These are phyloP conservation scores for Candida sakaeoensis DNA, from an alignment of 805 yeast genomes.

Conservation along the genomic window DNA sequence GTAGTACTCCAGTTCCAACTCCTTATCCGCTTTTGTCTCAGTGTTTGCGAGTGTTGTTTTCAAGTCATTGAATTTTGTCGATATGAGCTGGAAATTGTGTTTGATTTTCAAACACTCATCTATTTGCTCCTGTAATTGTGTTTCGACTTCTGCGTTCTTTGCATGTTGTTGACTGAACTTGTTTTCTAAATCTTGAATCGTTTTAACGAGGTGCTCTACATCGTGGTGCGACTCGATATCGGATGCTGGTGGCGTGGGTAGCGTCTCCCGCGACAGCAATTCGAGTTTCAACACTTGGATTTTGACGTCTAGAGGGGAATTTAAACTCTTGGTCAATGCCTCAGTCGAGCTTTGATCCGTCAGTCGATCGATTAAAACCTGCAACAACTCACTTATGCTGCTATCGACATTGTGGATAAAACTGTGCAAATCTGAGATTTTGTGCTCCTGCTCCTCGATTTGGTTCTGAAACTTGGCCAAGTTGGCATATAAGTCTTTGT, in stretches of 20 bases:
- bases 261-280: neutral
- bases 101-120: constrained; percentile 20
- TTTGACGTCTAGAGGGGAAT: constrained; percentile 19
- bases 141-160: constrained; percentile 18
- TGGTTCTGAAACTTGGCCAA: constrained; percentile 32
- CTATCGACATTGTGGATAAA: constrained; percentile 13
- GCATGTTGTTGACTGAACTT: constrained; percentile 19
- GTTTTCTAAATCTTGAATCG: constrained; percentile 21
- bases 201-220: constrained; percentile 17
- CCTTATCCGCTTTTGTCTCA: constrained; percentile 2
- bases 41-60: constrained; percentile 10
- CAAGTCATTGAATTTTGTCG: constrained; percentile 18
- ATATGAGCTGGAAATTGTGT: constrained; percentile 17
- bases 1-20: constrained; percentile 15
- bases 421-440: constrained; percentile 13
- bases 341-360: constrained; percentile 16
- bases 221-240: constrained; percentile 13
- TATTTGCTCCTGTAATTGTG: constrained; percentile 19
- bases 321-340: constrained; percentile 16
- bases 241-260: constrained; percentile 8
- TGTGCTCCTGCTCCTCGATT: constrained; percentile 25
- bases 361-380: constrained; percentile 15
- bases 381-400: constrained; percentile 20
- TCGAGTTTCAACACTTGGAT: constrained; percentile 15
- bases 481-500: constrained; percentile 35